Evolutionary conservation across 306 rosid species (phyloP).

Genomic region (Begonia fuchsioides): DNA sequence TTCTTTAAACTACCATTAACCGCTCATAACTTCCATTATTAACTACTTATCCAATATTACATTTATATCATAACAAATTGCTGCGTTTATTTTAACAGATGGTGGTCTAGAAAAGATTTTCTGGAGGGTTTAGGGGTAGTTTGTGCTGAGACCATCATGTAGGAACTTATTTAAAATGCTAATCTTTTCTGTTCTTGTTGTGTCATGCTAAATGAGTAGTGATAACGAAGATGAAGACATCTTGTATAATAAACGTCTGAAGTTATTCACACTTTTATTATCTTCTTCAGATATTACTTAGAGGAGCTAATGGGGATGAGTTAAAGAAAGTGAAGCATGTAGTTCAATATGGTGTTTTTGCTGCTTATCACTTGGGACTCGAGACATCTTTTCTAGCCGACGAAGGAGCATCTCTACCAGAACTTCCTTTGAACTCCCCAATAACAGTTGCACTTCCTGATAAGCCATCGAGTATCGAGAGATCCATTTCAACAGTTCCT

Average conservation of each 20-base stretch:
- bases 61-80: too few relatives aligned
- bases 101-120: neutral
- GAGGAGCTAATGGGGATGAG: slow-evolving; percentile 77
- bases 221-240: neutral
- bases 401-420: slow-evolving; percentile 93
- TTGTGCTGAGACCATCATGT: neutral
- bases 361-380: slow-evolving; percentile 94
- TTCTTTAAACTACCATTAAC: too few relatives aligned
- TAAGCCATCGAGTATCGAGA: slow-evolving; percentile 41
- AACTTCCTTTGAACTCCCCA: slow-evolving; percentile 57
- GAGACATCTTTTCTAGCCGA: slow-evolving; percentile 99
- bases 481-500: slow-evolving; percentile 88
- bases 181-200: neutral
- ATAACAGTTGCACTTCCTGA: slow-evolving; percentile 65
- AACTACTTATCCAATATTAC: too few relatives aligned
- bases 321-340: slow-evolving; percentile 90
- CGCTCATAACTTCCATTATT: too few relatives aligned
- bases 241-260: neutral
- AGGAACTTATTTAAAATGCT: neutral
- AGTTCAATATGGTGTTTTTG: slow-evolving; percentile 90
- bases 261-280: slow-evolving; percentile 1
- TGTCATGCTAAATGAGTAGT: too few relatives aligned
- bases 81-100: too few relatives aligned
- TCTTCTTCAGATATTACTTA: slow-evolving; percentile 65
- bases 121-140: neutral